Conservation (phyloP, 805 yeast species). For the Ogataea henricii region DNA sequence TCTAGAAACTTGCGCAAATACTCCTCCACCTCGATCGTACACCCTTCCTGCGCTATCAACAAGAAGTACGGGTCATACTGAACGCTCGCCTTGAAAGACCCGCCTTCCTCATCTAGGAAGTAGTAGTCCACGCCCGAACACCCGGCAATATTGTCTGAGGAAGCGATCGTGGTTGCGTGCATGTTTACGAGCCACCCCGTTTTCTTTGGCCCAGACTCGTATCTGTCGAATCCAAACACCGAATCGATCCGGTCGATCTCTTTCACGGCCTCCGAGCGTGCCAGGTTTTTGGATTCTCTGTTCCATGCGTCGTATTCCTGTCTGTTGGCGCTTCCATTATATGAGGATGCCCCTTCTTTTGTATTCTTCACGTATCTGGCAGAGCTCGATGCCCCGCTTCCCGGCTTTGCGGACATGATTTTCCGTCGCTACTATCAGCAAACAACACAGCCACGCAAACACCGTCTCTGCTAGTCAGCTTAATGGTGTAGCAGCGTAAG, state of each 20-base stretch:
- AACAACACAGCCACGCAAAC: not conserved
- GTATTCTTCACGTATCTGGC: slow-evolving; percentile 32
- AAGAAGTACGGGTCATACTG: slow-evolving; percentile 87
- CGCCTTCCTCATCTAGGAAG: slow-evolving; percentile 95
- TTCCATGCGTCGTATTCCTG: slow-evolving; percentile 5
- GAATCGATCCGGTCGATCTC: slow-evolving; percentile 71
- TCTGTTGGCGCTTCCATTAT: slow-evolving; percentile 1
- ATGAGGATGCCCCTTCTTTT: not conserved
- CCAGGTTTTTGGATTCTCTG: slow-evolving; percentile 16
- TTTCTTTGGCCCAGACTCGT: slow-evolving; percentile 65
- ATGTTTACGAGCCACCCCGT: slow-evolving; percentile 93
- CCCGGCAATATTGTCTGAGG: slow-evolving; percentile 62
- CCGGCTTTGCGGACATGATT: slow-evolving; percentile 21
- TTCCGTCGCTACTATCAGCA: not conserved
- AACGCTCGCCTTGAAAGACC: slow-evolving; percentile 83
- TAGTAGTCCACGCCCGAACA: slow-evolving; percentile 91
- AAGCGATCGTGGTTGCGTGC: slow-evolving; percentile 80
- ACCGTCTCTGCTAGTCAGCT: not conserved
- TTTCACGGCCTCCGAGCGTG: slow-evolving; percentile 54
- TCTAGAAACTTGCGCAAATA: slow-evolving; percentile 70
- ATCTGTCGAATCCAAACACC: slow-evolving; percentile 85
- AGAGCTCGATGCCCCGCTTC: slow-evolving; percentile 26
- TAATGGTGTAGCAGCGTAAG: too few species aligned
- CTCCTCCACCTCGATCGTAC: slow-evolving; percentile 83
- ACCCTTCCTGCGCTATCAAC: slow-evolving; percentile 60